Evolutionary conservation across 2,329 filamentous ascomycete genomes (phyloP), one percentile per base, ranked within the genome.

Genomic region (Botryotinia convoluta): DNA sequence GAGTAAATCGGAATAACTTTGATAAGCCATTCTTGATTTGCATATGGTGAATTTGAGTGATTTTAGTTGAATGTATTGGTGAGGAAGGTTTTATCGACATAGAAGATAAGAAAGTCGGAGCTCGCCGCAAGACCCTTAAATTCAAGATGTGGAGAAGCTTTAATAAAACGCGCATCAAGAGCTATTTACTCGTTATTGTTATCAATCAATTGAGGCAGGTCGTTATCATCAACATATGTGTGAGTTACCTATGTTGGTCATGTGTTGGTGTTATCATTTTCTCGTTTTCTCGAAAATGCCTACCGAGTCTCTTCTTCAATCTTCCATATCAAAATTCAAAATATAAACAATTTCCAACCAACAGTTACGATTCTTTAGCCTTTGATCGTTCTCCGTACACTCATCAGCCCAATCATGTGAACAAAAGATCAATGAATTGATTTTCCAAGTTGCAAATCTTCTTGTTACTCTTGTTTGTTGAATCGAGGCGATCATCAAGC

Each of bases 21-120:
- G 35, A 68, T 68, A 68, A 32, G 65, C 26, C 35, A 68, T 68
- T 29, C 26, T n/a, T 57, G 26, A 39, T 10, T 39, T 54, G 26
- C 37, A 29, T 39, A 39, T 54, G 22, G 22, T 67, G 4, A 8
- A 67, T 39, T 29, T 29, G 16, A 18, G 26, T 20, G 14, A 26
- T 26, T 45, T 64, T 64, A 32, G 42, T 64, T 45, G 39, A 45
- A 35, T 45, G 62, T 29, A 39, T 67, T 68, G 44, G 32, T 48
- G 42, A 39, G 51, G 45, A 35, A 2, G n/a, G n/a, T 14, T 51
- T 68, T 68, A 54, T 54, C 45, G 14, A n/a, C n/a, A 54, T 26
- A 20, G 18, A 57, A 57, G 65, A 69, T 69, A 69, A 69, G 65
- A 69, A 39, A 42, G 1, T 10, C 65, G 65, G 65, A 69, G 35